phyloP scores from a whole-genome alignment of 1,139 yeast species.

The Pichia sp. region DNA sequence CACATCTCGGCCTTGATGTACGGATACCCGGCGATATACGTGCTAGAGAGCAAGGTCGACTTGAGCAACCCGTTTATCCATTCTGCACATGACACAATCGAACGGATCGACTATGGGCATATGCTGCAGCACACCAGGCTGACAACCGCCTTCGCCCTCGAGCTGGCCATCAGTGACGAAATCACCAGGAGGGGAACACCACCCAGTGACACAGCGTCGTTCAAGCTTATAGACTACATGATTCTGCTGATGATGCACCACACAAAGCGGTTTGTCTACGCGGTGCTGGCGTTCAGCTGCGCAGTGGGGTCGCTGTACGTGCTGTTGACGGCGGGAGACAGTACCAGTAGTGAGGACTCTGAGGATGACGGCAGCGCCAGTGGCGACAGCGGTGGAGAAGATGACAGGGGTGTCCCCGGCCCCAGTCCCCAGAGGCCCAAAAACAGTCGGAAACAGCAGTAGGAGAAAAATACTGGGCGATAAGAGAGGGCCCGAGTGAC shows the following conservation, averaged over 20 bases:
- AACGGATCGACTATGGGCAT: constrained; percentile 70
- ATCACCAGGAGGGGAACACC: not conserved
- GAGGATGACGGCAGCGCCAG: not conserved
- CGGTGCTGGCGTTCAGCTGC: constrained; percentile 15
- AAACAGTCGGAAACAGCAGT: not conserved
- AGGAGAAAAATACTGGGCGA: not conserved
- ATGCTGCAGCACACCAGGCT: constrained; percentile 75
- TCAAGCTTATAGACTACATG: constrained; percentile 19
- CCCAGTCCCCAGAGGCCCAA: not conserved
- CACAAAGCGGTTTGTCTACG: constrained; percentile 16
- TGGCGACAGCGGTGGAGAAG: not conserved
- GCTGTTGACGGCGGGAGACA: not conserved
- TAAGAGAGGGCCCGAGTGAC: not conserved
- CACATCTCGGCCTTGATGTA: constrained; percentile 80
- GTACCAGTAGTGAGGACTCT: not conserved
- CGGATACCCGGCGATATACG: constrained; percentile 81
- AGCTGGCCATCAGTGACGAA: constrained; percentile 38
- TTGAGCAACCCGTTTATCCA: constrained; percentile 68
- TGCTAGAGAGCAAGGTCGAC: constrained; percentile 69
- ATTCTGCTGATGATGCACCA: constrained; percentile 21
- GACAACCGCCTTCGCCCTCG: constrained; percentile 65
- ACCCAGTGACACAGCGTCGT: constrained; percentile 10
- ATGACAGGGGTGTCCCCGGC: not conserved
- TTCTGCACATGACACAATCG: constrained; percentile 74
- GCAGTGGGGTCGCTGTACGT: constrained; percentile 6